Evolutionary conservation across 225 moss, liverwort and hornwort genomes (phyloP).

Genomic region (Marchantia paleacea): DNA sequence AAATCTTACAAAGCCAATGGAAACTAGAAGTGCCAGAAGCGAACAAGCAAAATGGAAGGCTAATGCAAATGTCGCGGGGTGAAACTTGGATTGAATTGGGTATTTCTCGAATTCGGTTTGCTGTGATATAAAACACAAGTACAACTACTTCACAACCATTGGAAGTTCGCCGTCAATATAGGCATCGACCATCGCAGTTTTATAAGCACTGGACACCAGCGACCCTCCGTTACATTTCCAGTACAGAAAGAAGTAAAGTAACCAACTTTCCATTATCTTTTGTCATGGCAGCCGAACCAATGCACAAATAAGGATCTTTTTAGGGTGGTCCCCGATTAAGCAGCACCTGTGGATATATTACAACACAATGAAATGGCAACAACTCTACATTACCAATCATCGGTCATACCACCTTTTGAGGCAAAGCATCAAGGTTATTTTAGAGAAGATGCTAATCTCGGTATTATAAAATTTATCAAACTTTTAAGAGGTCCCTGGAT

Average conservation of each 20-base stretch:
- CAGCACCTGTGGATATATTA: not conserved
- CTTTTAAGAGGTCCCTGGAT: not conserved
- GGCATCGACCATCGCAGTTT: not conserved
- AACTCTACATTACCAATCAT: not conserved
- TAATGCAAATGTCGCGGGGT: too few species aligned
- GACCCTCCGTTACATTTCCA: not conserved
- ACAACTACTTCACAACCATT: not conserved
- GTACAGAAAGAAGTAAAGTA: not conserved
- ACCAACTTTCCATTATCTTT: not conserved
- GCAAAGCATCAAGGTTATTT: not conserved
- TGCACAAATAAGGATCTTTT: too few species aligned
- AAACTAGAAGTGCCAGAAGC: too few species aligned
- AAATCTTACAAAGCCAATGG: too few species aligned
- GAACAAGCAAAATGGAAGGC: too few species aligned
- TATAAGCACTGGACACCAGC: not conserved
- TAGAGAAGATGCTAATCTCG: not conserved
- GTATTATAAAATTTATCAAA: too few species aligned
- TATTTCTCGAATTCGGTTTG: not conserved
- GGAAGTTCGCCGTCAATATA: not conserved
- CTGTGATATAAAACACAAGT: not conserved
- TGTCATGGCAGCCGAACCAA: conserved; percentile 3
- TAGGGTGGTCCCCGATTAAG: not conserved
- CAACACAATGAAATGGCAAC: not conserved
- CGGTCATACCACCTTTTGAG: not conserved
- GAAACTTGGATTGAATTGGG: too few species aligned